Percentiles rank a stretch among this genome's conserved stretches.
Evolutionary conservation across 176 grass and related monocot species (phyloP).

Genomic region (Otatea glauca): DNA sequence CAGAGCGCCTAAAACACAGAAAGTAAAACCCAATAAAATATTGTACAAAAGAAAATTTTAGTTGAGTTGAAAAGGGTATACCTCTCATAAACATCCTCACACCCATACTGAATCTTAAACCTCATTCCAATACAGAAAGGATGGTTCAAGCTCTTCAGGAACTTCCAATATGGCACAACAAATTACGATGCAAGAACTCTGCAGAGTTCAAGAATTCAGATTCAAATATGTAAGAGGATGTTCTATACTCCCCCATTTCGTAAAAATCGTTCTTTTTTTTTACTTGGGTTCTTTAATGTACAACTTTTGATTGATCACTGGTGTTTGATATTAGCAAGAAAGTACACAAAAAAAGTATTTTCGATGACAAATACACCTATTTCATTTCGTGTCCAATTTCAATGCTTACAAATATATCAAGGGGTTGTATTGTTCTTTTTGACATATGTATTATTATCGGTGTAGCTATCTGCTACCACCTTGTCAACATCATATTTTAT

Average conservation of each 20-base stretch:
- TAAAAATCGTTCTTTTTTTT: slow-evolving; percentile 12
- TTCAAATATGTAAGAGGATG: background rate
- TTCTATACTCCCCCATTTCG: background rate
- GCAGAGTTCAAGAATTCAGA: slow-evolving; percentile 28
- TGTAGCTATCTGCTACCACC: background rate
- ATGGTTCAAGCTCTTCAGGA: slow-evolving; percentile 65
- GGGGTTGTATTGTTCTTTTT: background rate
- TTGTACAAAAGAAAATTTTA: background rate
- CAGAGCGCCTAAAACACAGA: slow-evolving; percentile 62
- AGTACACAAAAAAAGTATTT: background rate
- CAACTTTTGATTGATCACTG: background rate
- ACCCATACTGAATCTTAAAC: slow-evolving; percentile 77
- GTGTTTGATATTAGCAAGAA: background rate
- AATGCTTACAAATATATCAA: background rate
- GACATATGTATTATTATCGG: no score
- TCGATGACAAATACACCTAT: background rate
- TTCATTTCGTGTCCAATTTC: background rate
- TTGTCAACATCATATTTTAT: background rate
- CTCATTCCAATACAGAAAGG: slow-evolving; percentile 78
- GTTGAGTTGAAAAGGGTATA: slow-evolving; percentile 33
- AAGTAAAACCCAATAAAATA: slow-evolving; percentile 28
- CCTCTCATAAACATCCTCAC: slow-evolving; percentile 87
- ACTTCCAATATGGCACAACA: slow-evolving; percentile 81
- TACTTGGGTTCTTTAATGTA: background rate
- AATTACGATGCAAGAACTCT: slow-evolving; percentile 78